Conservation (phyloP, 768 basidiomycete genomes). For the Zangia roseola region DNA sequence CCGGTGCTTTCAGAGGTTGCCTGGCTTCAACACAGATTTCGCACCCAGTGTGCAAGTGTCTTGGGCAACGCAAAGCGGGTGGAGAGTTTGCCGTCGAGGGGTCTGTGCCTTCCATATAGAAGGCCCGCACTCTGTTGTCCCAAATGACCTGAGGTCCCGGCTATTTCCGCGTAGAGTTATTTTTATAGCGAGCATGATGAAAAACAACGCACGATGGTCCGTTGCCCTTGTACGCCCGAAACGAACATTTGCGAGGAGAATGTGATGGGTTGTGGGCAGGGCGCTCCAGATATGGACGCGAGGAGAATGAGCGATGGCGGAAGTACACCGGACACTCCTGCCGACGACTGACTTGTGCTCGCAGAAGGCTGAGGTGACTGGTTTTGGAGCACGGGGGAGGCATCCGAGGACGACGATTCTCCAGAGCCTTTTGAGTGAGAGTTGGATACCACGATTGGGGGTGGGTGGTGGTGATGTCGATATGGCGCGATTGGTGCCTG, state of each 20-base stretch:
- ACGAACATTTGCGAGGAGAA: slow-evolving; percentile 6
- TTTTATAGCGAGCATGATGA: neutral
- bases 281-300: slow-evolving; percentile 27
- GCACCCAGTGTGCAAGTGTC: slow-evolving; percentile 71
- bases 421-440: slow-evolving; percentile 24
- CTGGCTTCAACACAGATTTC: slow-evolving; percentile 75
- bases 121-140: slow-evolving; percentile 41
- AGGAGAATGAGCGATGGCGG: slow-evolving; percentile 30
- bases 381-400: slow-evolving; percentile 23
- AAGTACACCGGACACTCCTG: slow-evolving; percentile 17
- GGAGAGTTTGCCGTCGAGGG: slow-evolving; percentile 61
- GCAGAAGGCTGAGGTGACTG: slow-evolving; percentile 25
- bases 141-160: slow-evolving; percentile 23
- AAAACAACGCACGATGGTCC: slow-evolving; percentile 11
- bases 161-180: slow-evolving; percentile 6
- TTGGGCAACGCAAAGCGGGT: slow-evolving; percentile 63
- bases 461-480: slow-evolving; percentile 34
- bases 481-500: slow-evolving; percentile 49
- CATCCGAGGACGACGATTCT: slow-evolving; percentile 20
- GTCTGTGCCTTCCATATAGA: slow-evolving; percentile 64
- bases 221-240: slow-evolving; percentile 8
- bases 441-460: slow-evolving; percentile 33
- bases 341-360: slow-evolving; percentile 20
- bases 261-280: slow-evolving; percentile 4
- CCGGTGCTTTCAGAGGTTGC: slow-evolving; percentile 27